A percentile compares a stretch with the other conserved stretches of the same genome.
phyloP scores from a whole-genome alignment of 1,139 yeast species.

The Suhomyces atakaporum region DNA sequence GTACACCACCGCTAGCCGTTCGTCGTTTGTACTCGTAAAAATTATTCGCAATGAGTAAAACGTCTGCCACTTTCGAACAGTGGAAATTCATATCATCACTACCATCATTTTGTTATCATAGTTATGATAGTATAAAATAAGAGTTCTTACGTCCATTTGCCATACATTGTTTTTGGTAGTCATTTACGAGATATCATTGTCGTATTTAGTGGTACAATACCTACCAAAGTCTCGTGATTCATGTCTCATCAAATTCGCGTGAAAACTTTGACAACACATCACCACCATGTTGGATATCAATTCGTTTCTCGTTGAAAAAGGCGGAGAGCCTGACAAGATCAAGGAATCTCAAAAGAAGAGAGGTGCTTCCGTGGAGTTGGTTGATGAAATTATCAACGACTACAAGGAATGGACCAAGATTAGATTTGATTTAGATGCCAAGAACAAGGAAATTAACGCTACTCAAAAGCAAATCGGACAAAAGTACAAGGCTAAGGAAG shows the following conservation, averaged over 20 bases:
- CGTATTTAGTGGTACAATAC: not conserved
- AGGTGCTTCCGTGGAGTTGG: conserved; percentile 91
- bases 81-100: too few species aligned
- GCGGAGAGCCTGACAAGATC: conserved; percentile 90
- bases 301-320: conserved; percentile 91
- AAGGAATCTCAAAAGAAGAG: conserved; percentile 90
- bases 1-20: too few species aligned
- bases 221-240: too few species aligned
- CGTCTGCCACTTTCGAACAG: too few species aligned
- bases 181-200: too few species aligned
- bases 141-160: too few species aligned
- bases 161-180: too few species aligned
- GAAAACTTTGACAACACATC: conserved; percentile 9
- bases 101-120: too few species aligned
- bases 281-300: conserved; percentile 80
- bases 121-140: too few species aligned
- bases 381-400: conserved; percentile 88
- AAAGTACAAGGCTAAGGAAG: conserved; percentile 93
- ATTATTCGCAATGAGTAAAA: too few species aligned
- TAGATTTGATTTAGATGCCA: conserved; percentile 88
- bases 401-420: conserved; percentile 92
- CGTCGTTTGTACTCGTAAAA: too few species aligned
- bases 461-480: conserved; percentile 90
- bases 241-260: too few species aligned
- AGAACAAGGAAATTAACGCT: conserved; percentile 83